These are phyloP conservation scores for Mucor velutinosus DNA, from an alignment of 371 early-diverging fungal genomes.

Conservation along the genomic window DNA sequence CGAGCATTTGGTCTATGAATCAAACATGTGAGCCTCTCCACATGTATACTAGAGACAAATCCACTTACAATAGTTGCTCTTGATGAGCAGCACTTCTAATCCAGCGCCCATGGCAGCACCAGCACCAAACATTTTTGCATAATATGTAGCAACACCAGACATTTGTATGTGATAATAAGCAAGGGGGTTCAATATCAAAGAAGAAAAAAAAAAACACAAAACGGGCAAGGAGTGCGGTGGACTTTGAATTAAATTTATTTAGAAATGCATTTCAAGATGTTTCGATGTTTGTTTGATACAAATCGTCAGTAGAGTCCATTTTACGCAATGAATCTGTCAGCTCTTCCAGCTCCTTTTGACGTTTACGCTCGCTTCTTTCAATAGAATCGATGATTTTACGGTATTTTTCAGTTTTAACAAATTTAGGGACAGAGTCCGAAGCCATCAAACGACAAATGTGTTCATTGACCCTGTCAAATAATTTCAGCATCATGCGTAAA, in stretches of 20 bases:
- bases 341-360: constrained; percentile 18
- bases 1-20: constrained; percentile 47
- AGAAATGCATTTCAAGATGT: background rate
- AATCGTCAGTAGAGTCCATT: constrained; percentile 1
- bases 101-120: constrained; percentile 38
- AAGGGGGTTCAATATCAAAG: constrained; percentile 5
- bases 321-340: constrained; percentile 8
- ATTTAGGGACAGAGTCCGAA: constrained; percentile 81
- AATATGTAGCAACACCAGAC: constrained; percentile 28
- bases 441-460: constrained; percentile 79
- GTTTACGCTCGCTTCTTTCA: constrained; percentile 26
- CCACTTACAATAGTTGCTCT: constrained; percentile 51
- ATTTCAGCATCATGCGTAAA: constrained; percentile 48
- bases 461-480: constrained; percentile 68
- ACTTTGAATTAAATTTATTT: background rate
- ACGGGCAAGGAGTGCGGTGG: background rate
- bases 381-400: constrained; percentile 29
- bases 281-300: background rate
- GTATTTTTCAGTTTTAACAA: constrained; percentile 70
- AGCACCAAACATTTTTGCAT: constrained; percentile 46
- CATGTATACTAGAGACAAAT: background rate
- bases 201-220: background rate
- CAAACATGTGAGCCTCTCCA: background rate
- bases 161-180: constrained; percentile 1
- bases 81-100: constrained; percentile 47